Conservation (phyloP, 345 rosid species). For the Euphorbia peplus region DNA sequence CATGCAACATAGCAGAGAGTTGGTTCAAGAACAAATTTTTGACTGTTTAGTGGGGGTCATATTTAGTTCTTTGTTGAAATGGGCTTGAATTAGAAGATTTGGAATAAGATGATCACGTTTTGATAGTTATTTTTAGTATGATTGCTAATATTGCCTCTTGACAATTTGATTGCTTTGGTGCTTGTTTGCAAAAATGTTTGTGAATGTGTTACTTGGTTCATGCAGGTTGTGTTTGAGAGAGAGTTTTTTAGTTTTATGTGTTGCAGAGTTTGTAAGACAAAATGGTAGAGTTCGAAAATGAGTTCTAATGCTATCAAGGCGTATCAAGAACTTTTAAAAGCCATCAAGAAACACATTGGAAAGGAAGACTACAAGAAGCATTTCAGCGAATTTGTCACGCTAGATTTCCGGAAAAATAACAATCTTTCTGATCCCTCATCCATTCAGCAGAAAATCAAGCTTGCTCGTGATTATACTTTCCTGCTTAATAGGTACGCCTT, state of each 20-base stretch:
- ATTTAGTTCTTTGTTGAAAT: too few species aligned
- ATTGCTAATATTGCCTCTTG: too few species aligned
- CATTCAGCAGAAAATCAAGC: slow-evolving; percentile 50
- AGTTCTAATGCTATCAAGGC: slow-evolving; percentile 48
- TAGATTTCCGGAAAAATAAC: slow-evolving; percentile 52
- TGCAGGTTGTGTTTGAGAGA: neutral
- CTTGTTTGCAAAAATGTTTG: too few species aligned
- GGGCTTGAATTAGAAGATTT: too few species aligned
- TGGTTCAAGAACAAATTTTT: too few species aligned
- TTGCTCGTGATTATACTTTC: slow-evolving; percentile 61
- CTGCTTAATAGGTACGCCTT: slow-evolving; percentile 56
- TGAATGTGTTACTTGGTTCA: too few species aligned
- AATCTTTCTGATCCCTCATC: slow-evolving; percentile 30
- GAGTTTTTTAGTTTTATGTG: neutral
- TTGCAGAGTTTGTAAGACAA: neutral
- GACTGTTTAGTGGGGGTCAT: too few species aligned
- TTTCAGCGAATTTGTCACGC: slow-evolving; percentile 53
- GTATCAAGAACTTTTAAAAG: slow-evolving; percentile 64
- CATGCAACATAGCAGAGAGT: too few species aligned
- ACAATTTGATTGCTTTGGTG: neutral
- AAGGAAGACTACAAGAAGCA: slow-evolving; percentile 67
- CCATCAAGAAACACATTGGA: slow-evolving; percentile 69
- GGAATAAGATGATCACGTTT: too few species aligned
- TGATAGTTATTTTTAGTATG: too few species aligned
- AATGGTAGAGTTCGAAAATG: slow-evolving; percentile 37